These are phyloP conservation scores for Lepidium sativum DNA, from an alignment of 345 rosid genomes.

Conservation along the genomic window DNA sequence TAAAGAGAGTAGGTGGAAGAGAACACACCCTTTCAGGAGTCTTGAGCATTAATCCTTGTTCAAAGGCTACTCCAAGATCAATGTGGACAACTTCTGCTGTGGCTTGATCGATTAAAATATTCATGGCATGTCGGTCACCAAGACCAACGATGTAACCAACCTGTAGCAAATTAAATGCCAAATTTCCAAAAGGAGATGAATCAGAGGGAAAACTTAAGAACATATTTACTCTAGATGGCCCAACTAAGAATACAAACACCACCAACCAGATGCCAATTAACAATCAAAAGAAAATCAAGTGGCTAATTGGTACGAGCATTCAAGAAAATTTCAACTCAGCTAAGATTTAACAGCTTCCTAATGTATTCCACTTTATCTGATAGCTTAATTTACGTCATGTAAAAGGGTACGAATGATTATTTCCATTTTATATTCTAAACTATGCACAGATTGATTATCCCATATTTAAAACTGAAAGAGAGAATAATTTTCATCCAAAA, in stretches of 20 bases:
- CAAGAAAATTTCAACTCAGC: not conserved
- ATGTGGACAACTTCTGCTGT: conserved; percentile 99
- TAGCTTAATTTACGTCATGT: not conserved
- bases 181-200: not conserved
- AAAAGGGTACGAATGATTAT: not conserved
- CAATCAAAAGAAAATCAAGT: not conserved
- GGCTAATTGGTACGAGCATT: not conserved
- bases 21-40: conserved; percentile 84
- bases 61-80: conserved; percentile 99
- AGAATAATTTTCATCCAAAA: not conserved
- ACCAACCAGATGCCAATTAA: not conserved
- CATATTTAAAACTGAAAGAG: not conserved
- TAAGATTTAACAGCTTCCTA: not conserved
- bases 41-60: conserved; percentile 96
- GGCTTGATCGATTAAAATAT: conserved; percentile 85
- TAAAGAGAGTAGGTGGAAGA: conserved; percentile 1
- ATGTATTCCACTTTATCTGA: not conserved
- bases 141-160: conserved; percentile 98
- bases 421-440: not conserved
- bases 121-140: conserved; percentile 94
- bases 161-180: conserved; percentile 32
- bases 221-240: not conserved
- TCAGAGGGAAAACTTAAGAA: not conserved
- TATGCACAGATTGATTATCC: not conserved
- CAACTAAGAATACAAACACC: not conserved